Base-by-base conservation (phyloP, 2,329 filamentous ascomycete genomes). In the Diaporthe citri region DNA sequence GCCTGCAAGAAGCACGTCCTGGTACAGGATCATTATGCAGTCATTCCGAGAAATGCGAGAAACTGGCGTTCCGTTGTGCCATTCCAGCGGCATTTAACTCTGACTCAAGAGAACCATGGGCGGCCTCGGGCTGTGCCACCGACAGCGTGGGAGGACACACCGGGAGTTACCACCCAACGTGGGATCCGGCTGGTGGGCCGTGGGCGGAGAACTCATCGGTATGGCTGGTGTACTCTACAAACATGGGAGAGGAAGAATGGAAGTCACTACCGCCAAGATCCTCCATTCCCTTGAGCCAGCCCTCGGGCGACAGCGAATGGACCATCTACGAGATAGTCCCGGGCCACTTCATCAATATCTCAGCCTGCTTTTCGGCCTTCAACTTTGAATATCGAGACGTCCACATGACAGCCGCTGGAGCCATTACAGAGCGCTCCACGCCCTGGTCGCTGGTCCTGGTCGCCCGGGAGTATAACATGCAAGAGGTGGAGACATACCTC, bases 181-280 rank as follows among this genome's bases (percentile, higher is more conserved):
- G 71, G 71, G 57, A 64, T 25, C 34, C 57, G 22, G 25, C 6
- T 5, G n/a, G n/a, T 39, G 46, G 34, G 31, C 71, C 71, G 25
- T 72, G 71, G 71, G n/a, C 71, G 12, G 46, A 34, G 51, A 72
- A 72, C 5, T 64, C 71, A 7, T 64, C 71, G 4, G 36, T 72
- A n/a, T 72, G 46, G 71, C 71, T 72, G 13, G 34, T 72, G 1
- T 17, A 17, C 15, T 62, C 57, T 6, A 55, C 71, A 5, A 72
- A 55, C 22, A 9, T 72, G 57, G 43, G 10, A 4, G 25, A 0
- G 22, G n/a, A 59, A 15, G 25, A 72, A 7, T 71, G 52, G 69
- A 5, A 13, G 17, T 46, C n/a, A n/a, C 25, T 71, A 17, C n/a
- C 13, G 0, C 2, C 25, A 3, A 13, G 20, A 12, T 25, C 17